Conservation (phyloP, 2,329 filamentous ascomycete species). For the Kalmusia sp. region DNA sequence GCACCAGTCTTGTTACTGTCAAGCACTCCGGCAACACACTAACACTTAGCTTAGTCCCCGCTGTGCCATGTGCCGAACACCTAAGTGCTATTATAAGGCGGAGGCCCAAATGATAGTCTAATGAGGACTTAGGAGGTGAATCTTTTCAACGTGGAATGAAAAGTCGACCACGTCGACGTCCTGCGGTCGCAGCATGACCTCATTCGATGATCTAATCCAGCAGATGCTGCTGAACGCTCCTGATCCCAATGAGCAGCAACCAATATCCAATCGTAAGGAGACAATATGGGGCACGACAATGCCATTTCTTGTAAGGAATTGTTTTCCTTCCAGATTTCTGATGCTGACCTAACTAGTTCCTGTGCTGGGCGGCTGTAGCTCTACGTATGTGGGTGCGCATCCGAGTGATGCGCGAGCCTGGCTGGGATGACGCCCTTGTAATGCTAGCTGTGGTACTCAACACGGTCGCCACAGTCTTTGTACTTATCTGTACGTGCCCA, state of each 20-base stretch:
- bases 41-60: not conserved
- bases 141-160: not conserved
- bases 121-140: not conserved
- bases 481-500: conserved; percentile 31
- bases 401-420: conserved; percentile 36
- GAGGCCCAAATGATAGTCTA: not conserved
- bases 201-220: conserved; percentile 21
- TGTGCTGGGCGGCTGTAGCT: conserved; percentile 35
- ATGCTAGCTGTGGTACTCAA: conserved; percentile 30
- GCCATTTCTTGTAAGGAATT: conserved; percentile 32
- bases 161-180: not conserved
- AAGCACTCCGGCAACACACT: not conserved
- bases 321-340: not conserved
- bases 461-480: conserved; percentile 30
- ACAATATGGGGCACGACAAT: conserved; percentile 35
- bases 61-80: not conserved
- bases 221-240: conserved; percentile 31
- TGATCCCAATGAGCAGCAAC: conserved; percentile 33
- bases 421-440: conserved; percentile 47
- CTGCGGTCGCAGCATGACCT: not conserved
- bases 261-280: conserved; percentile 31
- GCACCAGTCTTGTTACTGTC: not conserved
- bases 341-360: conserved; percentile 26
- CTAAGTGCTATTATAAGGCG: not conserved
- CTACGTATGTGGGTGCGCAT: conserved; percentile 39